phyloP scores from a whole-genome alignment of 2,329 filamentous ascomycete species.

The Fusarium armeniacum region DNA sequence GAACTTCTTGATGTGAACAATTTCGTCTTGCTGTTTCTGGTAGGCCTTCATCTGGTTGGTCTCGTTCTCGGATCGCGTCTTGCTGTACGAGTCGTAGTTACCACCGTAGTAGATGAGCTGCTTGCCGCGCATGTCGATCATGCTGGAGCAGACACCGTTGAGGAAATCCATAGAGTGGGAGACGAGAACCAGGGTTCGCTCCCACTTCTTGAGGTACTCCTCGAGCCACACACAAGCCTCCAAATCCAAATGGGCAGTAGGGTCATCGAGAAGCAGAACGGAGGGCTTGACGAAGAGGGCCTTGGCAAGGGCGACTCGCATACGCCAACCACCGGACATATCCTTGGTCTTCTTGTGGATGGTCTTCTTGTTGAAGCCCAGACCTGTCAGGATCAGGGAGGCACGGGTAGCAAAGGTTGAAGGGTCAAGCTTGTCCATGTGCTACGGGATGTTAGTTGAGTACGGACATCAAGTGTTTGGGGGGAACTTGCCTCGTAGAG shows the following conservation, averaged over 20 bases:
- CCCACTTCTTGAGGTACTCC: constrained; percentile 99
- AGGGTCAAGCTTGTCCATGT: constrained; percentile 99
- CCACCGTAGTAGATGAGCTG: constrained; percentile 97
- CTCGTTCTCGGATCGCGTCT: constrained; percentile 94
- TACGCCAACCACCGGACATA: constrained; percentile 99
- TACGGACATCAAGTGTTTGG: neutral
- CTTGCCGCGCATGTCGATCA: constrained; percentile 97
- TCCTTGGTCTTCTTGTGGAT: constrained; percentile 99
- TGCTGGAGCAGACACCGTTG: constrained; percentile 97
- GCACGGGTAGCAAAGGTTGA: constrained; percentile 96
- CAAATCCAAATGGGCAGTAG: constrained; percentile 98
- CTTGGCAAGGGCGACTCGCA: constrained; percentile 98
- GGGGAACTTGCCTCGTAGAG: constrained; percentile 86
- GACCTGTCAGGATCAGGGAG: constrained; percentile 96
- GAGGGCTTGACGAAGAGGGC: constrained; percentile 99
- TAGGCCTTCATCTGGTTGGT: constrained; percentile 99
- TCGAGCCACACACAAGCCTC: constrained; percentile 99
- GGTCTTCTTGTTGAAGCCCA: constrained; percentile 98
- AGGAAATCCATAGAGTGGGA: constrained; percentile 99
- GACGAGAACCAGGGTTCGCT: constrained; percentile 94
- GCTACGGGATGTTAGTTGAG: constrained; percentile 65
- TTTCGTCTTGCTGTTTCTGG: constrained; percentile 99
- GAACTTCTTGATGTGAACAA: constrained; percentile 99
- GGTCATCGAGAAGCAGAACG: constrained; percentile 95
- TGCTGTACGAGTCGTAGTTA: constrained; percentile 99